phyloP scores from a whole-genome alignment of 768 basidiomycete species.

The Holtermanniella nyarrowii region DNA sequence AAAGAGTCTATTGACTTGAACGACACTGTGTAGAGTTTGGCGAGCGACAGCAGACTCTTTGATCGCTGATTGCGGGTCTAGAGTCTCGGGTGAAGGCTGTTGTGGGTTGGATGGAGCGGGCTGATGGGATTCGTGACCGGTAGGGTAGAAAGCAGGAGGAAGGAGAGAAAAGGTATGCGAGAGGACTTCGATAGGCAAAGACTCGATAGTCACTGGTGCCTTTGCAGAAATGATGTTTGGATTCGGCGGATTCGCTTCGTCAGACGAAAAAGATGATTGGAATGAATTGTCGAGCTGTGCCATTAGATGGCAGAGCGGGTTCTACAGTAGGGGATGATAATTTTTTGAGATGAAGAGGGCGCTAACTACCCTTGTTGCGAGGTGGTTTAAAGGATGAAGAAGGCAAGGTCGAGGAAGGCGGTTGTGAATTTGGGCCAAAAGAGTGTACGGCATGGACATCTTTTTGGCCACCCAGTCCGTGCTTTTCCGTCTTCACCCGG shows the following conservation, averaged over 20 bases:
- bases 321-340: too few species aligned
- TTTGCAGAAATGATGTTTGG: background rate
- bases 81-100: background rate
- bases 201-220: background rate
- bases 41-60: background rate
- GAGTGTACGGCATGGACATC: too few species aligned
- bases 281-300: background rate
- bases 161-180: constrained; percentile 25
- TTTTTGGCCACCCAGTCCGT: too few species aligned
- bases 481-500: too few species aligned
- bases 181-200: constrained; percentile 29
- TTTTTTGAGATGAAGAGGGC: too few species aligned
- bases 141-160: constrained; percentile 24
- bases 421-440: too few species aligned
- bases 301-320: background rate
- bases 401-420: too few species aligned
- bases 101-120: background rate
- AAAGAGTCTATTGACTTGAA: constrained; percentile 2
- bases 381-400: too few species aligned
- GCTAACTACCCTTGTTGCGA: too few species aligned
- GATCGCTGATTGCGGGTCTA: background rate
- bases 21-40: background rate
- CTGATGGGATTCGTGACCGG: constrained; percentile 1
- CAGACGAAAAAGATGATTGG: too few species aligned
- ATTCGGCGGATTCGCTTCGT: too few species aligned